Percentiles rank a stretch among this genome's conserved stretches.
Conservation (phyloP, 805 yeast species). For the Lipomyces kockii region DNA sequence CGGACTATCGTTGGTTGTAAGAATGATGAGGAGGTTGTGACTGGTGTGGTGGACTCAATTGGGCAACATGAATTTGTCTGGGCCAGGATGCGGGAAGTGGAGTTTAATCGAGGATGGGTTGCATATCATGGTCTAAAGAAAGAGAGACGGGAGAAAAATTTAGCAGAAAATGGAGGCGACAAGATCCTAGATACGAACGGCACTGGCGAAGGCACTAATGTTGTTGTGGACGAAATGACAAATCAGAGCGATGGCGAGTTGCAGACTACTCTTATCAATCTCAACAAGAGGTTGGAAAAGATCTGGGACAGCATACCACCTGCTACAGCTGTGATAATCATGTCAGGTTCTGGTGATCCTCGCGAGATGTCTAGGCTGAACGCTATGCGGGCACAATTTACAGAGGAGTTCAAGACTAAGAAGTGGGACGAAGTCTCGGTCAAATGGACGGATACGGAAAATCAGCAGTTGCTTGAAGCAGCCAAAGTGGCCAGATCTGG, state of each 20-base stretch:
- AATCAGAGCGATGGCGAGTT: conserved; percentile 1
- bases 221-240: conserved; percentile 7
- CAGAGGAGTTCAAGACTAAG: conserved; percentile 51
- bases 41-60: conserved; percentile 47
- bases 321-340: conserved; percentile 62
- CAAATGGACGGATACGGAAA: conserved; percentile 60
- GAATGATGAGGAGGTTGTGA: conserved; percentile 65
- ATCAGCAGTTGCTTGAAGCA: conserved; percentile 53
- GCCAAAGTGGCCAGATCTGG: conserved; percentile 63
- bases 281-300: conserved; percentile 53
- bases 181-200: not conserved
- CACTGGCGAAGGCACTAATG: conserved; percentile 3
- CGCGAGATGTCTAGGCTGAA: conserved; percentile 45
- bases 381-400: conserved; percentile 43
- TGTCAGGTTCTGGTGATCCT: conserved; percentile 68
- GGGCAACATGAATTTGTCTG: conserved; percentile 56
- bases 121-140: conserved; percentile 11
- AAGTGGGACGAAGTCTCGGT: conserved; percentile 53
- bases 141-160: conserved; percentile 25
- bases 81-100: conserved; percentile 64
- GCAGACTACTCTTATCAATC: conserved; percentile 40
- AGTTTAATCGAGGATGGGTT: conserved; percentile 49
- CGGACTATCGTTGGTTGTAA: conserved; percentile 52
- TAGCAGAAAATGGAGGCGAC: not conserved
- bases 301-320: conserved; percentile 61